Percentiles rank a stretch among this genome's conserved stretches.
Evolutionary conservation across 2,329 filamentous ascomycete genomes (phyloP).

Genomic region (Sphaerulina populicola): DNA sequence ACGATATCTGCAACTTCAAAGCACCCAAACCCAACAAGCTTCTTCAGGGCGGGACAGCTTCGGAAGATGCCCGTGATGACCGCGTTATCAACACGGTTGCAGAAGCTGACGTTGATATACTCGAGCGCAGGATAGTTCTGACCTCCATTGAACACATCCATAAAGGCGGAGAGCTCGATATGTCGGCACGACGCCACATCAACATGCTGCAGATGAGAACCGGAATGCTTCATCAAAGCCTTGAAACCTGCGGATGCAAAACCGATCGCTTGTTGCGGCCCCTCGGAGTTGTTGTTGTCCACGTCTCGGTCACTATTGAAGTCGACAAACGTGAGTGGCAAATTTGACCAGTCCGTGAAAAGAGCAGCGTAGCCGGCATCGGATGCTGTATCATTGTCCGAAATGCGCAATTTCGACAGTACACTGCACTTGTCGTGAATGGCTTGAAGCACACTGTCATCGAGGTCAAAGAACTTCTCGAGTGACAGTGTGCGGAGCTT

Average conservation of each 20-base stretch:
- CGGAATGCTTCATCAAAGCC: slow-evolving; percentile 78
- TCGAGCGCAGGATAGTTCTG: slow-evolving; percentile 60
- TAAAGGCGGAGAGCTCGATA: slow-evolving; percentile 63
- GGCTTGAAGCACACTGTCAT: slow-evolving; percentile 60
- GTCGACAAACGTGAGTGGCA: slow-evolving; percentile 61
- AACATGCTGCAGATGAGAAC: slow-evolving; percentile 54
- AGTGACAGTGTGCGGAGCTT: slow-evolving; percentile 71
- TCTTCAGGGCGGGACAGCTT: slow-evolving; percentile 41
- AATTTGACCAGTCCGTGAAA: slow-evolving; percentile 69
- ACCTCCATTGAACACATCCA: slow-evolving; percentile 58
- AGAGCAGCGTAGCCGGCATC: slow-evolving; percentile 65
- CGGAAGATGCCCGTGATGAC: slow-evolving; percentile 47
- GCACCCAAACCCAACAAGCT: slow-evolving; percentile 55
- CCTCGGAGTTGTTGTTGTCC: slow-evolving; percentile 60
- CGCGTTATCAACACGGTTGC: slow-evolving; percentile 47
- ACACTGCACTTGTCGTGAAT: slow-evolving; percentile 62
- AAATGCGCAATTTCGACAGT: slow-evolving; percentile 71
- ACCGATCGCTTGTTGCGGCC: slow-evolving; percentile 56
- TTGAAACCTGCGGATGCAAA: slow-evolving; percentile 67
- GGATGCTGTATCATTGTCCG: slow-evolving; percentile 65
- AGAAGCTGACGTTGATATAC: slow-evolving; percentile 57
- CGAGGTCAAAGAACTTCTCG: slow-evolving; percentile 55
- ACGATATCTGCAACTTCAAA: slow-evolving; percentile 51
- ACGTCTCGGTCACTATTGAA: slow-evolving; percentile 69
- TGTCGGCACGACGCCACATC: slow-evolving; percentile 81